Evolutionary conservation across 2,329 filamentous ascomycete genomes (phyloP), one percentile per base, ranked within the genome.

Genomic region (Pseudodiploospora longispora): DNA sequence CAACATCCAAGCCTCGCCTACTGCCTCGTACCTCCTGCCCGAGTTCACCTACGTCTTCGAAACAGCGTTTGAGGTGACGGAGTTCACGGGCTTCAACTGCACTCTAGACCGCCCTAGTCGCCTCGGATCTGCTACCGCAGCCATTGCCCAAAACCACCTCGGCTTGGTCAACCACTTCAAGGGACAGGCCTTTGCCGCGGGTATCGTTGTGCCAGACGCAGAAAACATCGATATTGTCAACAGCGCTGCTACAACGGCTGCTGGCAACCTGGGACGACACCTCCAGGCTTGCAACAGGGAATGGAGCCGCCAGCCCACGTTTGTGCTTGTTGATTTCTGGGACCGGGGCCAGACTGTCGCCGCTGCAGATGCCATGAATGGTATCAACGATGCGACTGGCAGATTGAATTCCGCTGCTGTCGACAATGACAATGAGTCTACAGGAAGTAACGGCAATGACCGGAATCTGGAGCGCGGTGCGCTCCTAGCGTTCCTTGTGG

Each of bases 121-220:
- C 5, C 65, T 81, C 31, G 60, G 63, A 27, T 59, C 68, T 4
- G 72, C 73, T 40, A 56, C 73, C 10, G 55, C 69, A 1, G 85
- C 83, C 2, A 57, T 85, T 28, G 57, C 68, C 0, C 70, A 71
- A 1, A 76, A 76, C 52, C 74, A 79, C 54, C 73, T 93, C 60
- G 79, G 85, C 28, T 69, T 93, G 7, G 74, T 87, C 68, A 93
- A 93, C 70, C 87, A 93, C 67, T 91, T 93, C 69, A 74, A 84
- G 42, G 82, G 90, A 67, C 66, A 72, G 46, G 64, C 59, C 5
- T 58, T 80, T 27, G 59, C 68, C n/a, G 62, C 72, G 4, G 70
- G 69, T 47, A 76, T 87, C 54, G 65, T 76, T 50, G 67, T 79
- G 35, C 83, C 84, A 2, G 76, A 84, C 52, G 68, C 74, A n/a